These are phyloP conservation scores for Penicillium sp. DNA, from an alignment of 2,329 filamentous ascomycete genomes.

Conservation along the genomic window DNA sequence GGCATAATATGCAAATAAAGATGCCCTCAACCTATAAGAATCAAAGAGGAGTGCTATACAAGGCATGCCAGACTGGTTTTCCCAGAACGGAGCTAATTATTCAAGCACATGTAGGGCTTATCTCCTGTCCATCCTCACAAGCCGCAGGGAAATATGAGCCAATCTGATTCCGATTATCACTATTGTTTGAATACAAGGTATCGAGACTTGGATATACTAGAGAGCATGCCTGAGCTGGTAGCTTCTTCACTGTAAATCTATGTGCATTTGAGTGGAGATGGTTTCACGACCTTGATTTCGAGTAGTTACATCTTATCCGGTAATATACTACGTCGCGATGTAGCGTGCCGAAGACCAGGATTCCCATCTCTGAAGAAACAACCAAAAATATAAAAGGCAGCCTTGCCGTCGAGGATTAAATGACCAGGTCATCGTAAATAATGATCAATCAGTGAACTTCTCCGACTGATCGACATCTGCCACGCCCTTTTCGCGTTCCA, in stretches of 20 bases:
- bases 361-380: background rate
- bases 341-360: background rate
- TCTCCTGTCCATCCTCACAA: background rate
- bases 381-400: background rate
- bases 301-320: background rate
- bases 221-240: too few species aligned
- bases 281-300: background rate
- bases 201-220: too few species aligned
- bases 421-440: background rate
- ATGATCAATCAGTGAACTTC: constrained; percentile 10
- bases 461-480: constrained; percentile 21
- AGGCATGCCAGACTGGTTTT: background rate
- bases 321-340: background rate
- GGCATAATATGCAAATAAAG: background rate
- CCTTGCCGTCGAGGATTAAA: too few species aligned
- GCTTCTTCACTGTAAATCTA: too few species aligned
- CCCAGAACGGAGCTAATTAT: background rate
- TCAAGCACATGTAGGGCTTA: background rate
- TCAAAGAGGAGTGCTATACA: background rate
- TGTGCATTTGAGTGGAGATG: background rate
- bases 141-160: background rate
- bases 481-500: constrained; percentile 13
- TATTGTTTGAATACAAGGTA: too few species aligned
- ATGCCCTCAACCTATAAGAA: background rate
- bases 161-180: background rate